These are phyloP conservation scores for Spergularia azorica DNA, from an alignment of 179 eudicot genomes.

Conservation along the genomic window DNA sequence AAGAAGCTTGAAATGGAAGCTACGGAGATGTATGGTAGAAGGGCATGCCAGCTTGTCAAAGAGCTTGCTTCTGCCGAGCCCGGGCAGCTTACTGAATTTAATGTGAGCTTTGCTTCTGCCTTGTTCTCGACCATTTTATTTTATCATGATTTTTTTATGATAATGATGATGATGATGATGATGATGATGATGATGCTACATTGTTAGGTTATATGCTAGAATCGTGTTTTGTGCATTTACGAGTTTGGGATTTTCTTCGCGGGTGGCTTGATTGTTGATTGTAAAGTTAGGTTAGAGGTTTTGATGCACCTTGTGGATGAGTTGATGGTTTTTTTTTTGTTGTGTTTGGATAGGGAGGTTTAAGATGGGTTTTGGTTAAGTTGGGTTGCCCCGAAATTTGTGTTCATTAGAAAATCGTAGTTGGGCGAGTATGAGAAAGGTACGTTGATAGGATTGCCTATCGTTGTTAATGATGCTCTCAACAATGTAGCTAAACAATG, in stretches of 20 bases:
- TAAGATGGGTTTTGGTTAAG: background rate
- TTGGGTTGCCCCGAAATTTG: too few species aligned
- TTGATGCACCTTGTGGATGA: background rate
- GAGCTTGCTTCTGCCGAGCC: conserved; percentile 74
- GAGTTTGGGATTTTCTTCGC: background rate
- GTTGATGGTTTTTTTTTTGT: background rate
- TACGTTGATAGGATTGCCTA: too few species aligned
- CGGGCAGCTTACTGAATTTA: conserved; percentile 73
- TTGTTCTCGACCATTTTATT: background rate
- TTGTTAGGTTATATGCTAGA: background rate
- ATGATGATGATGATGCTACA: background rate
- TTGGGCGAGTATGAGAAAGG: too few species aligned
- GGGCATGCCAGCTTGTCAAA: conserved; percentile 77
- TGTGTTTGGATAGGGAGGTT: background rate
- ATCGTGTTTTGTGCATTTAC: background rate
- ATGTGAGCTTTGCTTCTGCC: conserved; percentile 45
- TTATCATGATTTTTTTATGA: background rate
- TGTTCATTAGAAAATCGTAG: too few species aligned
- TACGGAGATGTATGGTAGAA: conserved; percentile 65
- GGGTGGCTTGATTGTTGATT: background rate
- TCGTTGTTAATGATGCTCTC: too few species aligned
- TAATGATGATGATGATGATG: too few species aligned
- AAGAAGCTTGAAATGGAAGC: conserved; percentile 26
- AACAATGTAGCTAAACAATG: too few species aligned
- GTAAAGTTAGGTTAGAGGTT: background rate